Percentiles rank a stretch among this genome's conserved stretches.
These are phyloP conservation scores for Penicillium cataractarum DNA, from an alignment of 495 filamentous ascomycete species.

Conservation along the genomic window DNA sequence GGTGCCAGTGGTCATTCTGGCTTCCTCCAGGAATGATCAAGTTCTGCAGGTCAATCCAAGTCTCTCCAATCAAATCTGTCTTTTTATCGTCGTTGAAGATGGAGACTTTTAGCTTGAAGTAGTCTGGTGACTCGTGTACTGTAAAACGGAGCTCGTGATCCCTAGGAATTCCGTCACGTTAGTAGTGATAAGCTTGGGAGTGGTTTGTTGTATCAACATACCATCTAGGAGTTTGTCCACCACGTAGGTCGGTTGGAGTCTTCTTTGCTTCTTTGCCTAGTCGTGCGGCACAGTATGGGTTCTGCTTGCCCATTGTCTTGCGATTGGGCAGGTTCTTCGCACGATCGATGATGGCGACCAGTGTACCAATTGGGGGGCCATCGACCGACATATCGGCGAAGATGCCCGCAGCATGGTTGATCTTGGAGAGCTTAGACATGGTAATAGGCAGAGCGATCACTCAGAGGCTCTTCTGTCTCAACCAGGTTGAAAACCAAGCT, in stretches of 20 bases:
- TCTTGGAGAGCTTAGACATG: conserved; percentile 36
- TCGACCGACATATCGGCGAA: conserved; percentile 95
- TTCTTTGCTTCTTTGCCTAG: conserved; percentile 98
- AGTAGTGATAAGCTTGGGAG: neutral
- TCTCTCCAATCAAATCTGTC: conserved; percentile 93
- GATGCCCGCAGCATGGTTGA: conserved; percentile 85
- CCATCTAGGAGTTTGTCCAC: conserved; percentile 96
- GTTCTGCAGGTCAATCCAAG: conserved; percentile 79
- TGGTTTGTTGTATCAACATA: conserved; percentile 46
- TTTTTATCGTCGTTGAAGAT: conserved; percentile 98
- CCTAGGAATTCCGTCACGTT: conserved; percentile 56
- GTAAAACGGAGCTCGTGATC: conserved; percentile 96
- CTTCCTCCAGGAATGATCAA: conserved; percentile 86
- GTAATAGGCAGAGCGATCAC: conserved; percentile 20
- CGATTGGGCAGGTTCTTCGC: conserved; percentile 96
- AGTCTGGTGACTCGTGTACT: conserved; percentile 95
- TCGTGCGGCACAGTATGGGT: conserved; percentile 92
- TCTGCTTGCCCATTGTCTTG: conserved; percentile 97
- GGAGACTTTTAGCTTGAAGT: conserved; percentile 89
- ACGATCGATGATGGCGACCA: conserved; percentile 89
- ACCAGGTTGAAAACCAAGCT: neutral
- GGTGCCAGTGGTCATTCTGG: conserved; percentile 91
- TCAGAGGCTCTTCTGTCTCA: neutral
- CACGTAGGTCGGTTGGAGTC: conserved; percentile 90
- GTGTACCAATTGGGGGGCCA: conserved; percentile 89